phyloP scores from a whole-genome alignment of 2,329 filamentous ascomycete genomes.

The Acarospora socialis region DNA sequence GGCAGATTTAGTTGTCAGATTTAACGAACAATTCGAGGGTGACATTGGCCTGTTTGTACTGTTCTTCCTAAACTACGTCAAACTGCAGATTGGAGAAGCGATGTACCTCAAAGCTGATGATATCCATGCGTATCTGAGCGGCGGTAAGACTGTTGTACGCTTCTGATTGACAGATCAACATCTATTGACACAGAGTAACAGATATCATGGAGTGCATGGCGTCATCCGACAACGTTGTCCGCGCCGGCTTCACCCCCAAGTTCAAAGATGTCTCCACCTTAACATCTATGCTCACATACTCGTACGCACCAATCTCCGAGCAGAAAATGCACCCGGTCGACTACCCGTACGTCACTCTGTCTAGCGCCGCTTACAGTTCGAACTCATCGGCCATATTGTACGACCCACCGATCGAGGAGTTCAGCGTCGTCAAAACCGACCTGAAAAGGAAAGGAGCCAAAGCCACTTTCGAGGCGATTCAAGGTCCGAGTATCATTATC shows the following conservation, averaged over 20 bases:
- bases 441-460: constrained; percentile 59
- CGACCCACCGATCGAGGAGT: constrained; percentile 93
- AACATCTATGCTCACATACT: constrained; percentile 85
- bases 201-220: constrained; percentile 99
- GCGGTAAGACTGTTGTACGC: no score
- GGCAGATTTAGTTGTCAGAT: constrained; percentile 59
- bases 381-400: constrained; percentile 62
- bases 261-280: constrained; percentile 92
- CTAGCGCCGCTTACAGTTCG: constrained; percentile 67
- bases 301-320: constrained; percentile 82
- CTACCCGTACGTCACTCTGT: constrained; percentile 74
- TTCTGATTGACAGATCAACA: neutral
- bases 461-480: constrained; percentile 73
- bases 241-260: constrained; percentile 93
- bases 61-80: constrained; percentile 95
- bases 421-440: constrained; percentile 71
- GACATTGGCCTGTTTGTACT: constrained; percentile 91
- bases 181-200: constrained; percentile 11
- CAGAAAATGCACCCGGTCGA: constrained; percentile 83
- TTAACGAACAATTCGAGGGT: constrained; percentile 70
- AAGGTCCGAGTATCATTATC: constrained; percentile 83
- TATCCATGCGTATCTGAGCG: constrained; percentile 87
- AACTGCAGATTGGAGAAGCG: constrained; percentile 74
- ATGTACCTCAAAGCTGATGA: constrained; percentile 95
- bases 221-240: constrained; percentile 94